Evolutionary conservation across 2,329 filamentous ascomycete species (phyloP), one percentile per base, ranked within the genome.

Genomic region (Talaromyces sp.): DNA sequence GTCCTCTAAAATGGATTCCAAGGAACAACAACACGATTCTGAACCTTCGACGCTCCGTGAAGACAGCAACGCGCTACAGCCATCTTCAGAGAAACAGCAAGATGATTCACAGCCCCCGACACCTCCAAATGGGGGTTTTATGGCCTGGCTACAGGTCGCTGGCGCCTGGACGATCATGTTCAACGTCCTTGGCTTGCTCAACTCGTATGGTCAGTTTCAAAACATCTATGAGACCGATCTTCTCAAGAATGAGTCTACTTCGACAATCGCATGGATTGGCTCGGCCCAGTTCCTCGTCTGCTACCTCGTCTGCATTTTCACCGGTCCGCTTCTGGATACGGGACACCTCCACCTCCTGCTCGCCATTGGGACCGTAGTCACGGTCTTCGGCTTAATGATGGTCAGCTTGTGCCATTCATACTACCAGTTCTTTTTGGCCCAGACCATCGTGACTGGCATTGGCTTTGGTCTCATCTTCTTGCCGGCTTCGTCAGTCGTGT

Each of bases 171-270:
- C 36, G 4, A 41, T 53, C 37, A 41, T 43, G 36, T 53, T 53
- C 51, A 53, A 53, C 22, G 36, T 41, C 13, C 36, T 41, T 33
- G 51, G 51, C 51, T 41, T 53, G 36, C 51, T 53, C 36, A 79
- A 80, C 56, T 77, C 74, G 3, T 83, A 80, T 67, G 80, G 80
- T 46, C 75, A 77, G 45, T 83, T 78, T 62, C 79, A 83, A 63
- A 76, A 76, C 15, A 81, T 80, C 62, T 83, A 83, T 68, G 74
- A 78, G 53, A 69, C 70, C 36, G 66, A 67, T 37, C 60, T 78
- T 2, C 72, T 80, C 17, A 66, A 67, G 22, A 61, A 70, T 46
- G 66, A 73, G 60, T 70, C 75, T 2, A 73, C 77, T n/a, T 81
- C 77, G 28, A 62, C 71, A 21, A 80, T 83, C 62, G 3, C 51